phyloP scores from a whole-genome alignment of 257 asterid species.

The Cinchona pubescens region DNA sequence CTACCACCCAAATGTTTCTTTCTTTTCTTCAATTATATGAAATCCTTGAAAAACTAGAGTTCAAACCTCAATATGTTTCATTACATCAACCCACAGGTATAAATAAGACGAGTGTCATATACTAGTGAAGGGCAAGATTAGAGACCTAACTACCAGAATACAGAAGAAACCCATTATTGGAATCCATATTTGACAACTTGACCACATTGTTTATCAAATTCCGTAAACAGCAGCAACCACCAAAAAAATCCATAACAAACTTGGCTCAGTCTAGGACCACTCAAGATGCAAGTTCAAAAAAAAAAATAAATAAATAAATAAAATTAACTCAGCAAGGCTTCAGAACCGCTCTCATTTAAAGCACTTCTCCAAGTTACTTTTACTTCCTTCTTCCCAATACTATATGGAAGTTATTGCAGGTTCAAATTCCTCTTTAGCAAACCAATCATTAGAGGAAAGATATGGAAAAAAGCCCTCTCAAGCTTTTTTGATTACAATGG shows the following conservation, averaged over 20 bases:
- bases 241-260: neutral
- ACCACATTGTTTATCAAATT: neutral
- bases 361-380: neutral
- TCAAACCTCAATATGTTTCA: neutral
- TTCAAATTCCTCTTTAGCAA: neutral
- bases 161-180: neutral
- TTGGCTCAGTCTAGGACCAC: neutral
- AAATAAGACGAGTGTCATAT: too few species aligned
- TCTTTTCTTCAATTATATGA: neutral
- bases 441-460: neutral
- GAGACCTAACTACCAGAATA: neutral
- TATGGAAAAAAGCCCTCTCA: neutral
- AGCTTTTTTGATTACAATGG: neutral
- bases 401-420: neutral
- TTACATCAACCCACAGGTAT: neutral
- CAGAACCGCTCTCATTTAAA: neutral
- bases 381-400: neutral
- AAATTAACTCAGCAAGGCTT: neutral
- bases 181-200: neutral
- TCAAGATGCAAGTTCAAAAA: neutral
- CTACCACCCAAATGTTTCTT: neutral
- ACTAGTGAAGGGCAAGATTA: neutral
- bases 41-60: neutral
- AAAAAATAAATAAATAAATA: neutral
- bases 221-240: neutral